A percentile compares a stretch with the other conserved stretches of the same genome.
Conservation (phyloP, 2,329 filamentous ascomycete genomes). For the Alternaria infectoria region DNA sequence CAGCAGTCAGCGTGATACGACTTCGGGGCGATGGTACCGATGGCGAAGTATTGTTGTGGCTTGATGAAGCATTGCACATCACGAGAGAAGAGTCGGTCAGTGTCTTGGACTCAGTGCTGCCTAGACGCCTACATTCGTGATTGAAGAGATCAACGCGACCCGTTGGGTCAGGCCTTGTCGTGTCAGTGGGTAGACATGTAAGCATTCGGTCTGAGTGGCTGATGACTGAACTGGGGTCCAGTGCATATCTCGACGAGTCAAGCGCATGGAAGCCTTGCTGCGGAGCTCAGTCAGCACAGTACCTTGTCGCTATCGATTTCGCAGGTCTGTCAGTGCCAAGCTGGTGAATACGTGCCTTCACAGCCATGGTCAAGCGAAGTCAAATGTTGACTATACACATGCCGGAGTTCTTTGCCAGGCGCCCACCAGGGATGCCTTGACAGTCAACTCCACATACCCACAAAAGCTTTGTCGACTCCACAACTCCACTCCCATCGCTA, state of each 20-base stretch:
- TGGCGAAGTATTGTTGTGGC: neutral
- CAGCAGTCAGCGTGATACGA: neutral
- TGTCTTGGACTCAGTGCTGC: neutral
- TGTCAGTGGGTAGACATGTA: neutral
- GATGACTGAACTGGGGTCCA: neutral
- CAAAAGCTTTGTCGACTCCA: neutral
- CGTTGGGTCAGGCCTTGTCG: neutral
- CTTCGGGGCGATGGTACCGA: neutral
- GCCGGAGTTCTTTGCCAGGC: neutral
- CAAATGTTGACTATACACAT: neutral
- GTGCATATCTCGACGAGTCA: neutral
- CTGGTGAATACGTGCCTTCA: neutral
- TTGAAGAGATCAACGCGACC: neutral
- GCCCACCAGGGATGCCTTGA: neutral
- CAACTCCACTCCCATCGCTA: neutral
- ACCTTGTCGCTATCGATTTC: neutral
- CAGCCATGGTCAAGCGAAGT: neutral
- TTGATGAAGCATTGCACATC: neutral
- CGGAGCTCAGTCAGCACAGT: neutral
- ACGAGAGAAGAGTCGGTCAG: neutral
- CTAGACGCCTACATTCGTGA: neutral
- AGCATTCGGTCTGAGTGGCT: neutral
- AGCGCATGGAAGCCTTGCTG: neutral
- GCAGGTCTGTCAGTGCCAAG: neutral
- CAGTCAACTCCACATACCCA: neutral